Conservation (phyloP, 768 basidiomycete genomes). For the Phallus indusiatus region DNA sequence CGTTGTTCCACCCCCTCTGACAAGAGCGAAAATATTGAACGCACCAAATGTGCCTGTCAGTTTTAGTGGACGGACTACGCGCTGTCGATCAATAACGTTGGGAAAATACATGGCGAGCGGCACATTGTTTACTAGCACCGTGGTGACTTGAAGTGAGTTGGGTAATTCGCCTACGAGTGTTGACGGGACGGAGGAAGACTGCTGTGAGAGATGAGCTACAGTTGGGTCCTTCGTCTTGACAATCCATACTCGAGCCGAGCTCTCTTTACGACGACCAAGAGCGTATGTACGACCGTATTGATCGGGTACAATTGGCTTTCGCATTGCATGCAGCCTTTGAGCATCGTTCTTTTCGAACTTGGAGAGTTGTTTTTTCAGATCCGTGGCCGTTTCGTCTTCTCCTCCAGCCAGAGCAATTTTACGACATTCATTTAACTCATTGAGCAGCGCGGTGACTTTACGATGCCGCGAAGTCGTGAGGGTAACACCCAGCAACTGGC, state of each 20-base stretch:
- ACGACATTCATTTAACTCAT: conserved; percentile 54
- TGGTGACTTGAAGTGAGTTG: conserved; percentile 31
- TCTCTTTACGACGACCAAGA: conserved; percentile 81
- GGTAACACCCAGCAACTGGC: conserved; percentile 40
- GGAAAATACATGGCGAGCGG: conserved; percentile 76
- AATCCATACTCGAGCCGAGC: conserved; percentile 88
- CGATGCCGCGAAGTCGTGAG: conserved; percentile 68
- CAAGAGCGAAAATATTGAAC: conserved; percentile 69
- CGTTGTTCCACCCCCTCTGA: conserved; percentile 80
- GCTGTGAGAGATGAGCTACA: conserved; percentile 11
- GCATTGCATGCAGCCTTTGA: conserved; percentile 42
- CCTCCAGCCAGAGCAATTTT: conserved; percentile 52
- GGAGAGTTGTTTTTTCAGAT: conserved; percentile 42
- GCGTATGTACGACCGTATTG: conserved; percentile 78
- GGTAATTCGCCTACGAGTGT: not conserved
- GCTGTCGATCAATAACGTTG: conserved; percentile 65
- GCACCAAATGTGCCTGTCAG: conserved; percentile 76
- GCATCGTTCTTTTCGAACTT: conserved; percentile 55
- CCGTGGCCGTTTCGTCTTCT: conserved; percentile 41
- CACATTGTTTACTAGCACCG: conserved; percentile 77
- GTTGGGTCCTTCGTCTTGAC: conserved; percentile 27
- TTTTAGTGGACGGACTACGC: conserved; percentile 73
- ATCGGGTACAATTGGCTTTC: conserved; percentile 57
- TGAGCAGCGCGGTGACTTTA: conserved; percentile 48
- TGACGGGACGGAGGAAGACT: conserved; percentile 23